A percentile compares a stretch with the other conserved stretches of the same genome.
Evolutionary conservation across 306 rosid species (phyloP).

Genomic region (Argentina anserina): DNA sequence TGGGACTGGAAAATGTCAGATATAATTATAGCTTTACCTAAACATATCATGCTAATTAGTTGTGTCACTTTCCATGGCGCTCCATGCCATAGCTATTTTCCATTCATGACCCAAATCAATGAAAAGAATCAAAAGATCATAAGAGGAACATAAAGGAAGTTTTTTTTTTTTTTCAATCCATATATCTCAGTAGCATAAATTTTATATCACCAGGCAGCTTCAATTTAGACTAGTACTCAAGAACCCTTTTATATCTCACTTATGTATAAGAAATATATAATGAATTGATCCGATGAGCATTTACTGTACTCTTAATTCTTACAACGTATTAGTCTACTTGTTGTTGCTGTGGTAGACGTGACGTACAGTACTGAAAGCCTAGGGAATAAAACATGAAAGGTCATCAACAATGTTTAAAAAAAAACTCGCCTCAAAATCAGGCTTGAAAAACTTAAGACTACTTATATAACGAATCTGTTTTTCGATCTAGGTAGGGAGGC

Average conservation of each 20-base stretch:
- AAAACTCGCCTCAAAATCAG: too few species aligned
- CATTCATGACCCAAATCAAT: neutral
- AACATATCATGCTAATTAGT: neutral
- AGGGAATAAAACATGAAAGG: neutral
- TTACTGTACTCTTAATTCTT: neutral
- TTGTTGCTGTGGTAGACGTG: too few species aligned
- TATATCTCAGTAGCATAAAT: neutral
- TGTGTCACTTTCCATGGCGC: neutral
- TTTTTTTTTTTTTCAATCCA: neutral
- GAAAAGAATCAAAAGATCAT: neutral
- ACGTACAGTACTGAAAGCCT: neutral
- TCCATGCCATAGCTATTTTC: neutral
- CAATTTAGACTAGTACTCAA: neutral
- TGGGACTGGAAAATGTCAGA: constrained; percentile 3
- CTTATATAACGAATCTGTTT: too few species aligned
- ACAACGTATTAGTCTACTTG: neutral
- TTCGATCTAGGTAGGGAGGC: too few species aligned
- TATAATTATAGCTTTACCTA: neutral
- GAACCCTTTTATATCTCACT: neutral
- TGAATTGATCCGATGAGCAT: neutral
- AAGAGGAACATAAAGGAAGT: neutral
- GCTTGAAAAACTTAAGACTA: too few species aligned
- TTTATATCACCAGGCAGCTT: neutral
- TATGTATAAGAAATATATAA: neutral
- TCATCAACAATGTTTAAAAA: too few species aligned